Conservation (phyloP, 1,139 yeast species). For the Blastobotrys capitulatus region DNA sequence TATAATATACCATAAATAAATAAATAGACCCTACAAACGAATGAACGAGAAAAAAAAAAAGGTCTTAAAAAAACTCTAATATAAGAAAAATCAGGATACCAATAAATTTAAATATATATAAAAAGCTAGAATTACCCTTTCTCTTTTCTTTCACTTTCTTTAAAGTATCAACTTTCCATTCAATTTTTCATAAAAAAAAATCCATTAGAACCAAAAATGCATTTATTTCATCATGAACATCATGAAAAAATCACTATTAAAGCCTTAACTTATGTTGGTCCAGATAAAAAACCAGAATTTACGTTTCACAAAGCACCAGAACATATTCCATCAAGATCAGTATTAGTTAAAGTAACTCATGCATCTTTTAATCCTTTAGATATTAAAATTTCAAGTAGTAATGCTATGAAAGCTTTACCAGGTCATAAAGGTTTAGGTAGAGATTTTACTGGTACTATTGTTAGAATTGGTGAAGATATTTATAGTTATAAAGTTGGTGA, state of each 20-base stretch:
- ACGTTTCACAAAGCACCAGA: conserved; percentile 39
- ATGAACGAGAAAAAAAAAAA: too few relatives aligned
- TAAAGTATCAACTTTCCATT: too few relatives aligned
- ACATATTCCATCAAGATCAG: conserved; percentile 41
- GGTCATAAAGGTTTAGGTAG: conserved; percentile 55
- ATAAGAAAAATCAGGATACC: too few relatives aligned
- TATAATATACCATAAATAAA: too few relatives aligned
- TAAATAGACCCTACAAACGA: too few relatives aligned
- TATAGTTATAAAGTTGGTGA: conserved; percentile 51
- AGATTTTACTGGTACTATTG: conserved; percentile 64
- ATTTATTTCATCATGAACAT: background rate
- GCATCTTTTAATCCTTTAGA: conserved; percentile 71
- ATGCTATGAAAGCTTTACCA: conserved; percentile 33
- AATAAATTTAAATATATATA: too few relatives aligned
- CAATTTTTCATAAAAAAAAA: background rate
- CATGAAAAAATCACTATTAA: conserved; percentile 15
- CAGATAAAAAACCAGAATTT: conserved; percentile 23
- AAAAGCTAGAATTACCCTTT: too few relatives aligned
- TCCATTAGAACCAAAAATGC: background rate
- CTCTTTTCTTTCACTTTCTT: too few relatives aligned
- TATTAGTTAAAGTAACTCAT: conserved; percentile 53
- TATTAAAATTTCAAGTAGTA: conserved; percentile 42
- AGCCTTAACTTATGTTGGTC: conserved; percentile 19
- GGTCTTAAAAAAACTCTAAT: too few relatives aligned
- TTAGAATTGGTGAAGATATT: conserved; percentile 46